Evolutionary conservation across 805 yeast genomes (phyloP), one percentile per base, ranked within the genome.

Genomic region (Pachysolen tannophilus): DNA sequence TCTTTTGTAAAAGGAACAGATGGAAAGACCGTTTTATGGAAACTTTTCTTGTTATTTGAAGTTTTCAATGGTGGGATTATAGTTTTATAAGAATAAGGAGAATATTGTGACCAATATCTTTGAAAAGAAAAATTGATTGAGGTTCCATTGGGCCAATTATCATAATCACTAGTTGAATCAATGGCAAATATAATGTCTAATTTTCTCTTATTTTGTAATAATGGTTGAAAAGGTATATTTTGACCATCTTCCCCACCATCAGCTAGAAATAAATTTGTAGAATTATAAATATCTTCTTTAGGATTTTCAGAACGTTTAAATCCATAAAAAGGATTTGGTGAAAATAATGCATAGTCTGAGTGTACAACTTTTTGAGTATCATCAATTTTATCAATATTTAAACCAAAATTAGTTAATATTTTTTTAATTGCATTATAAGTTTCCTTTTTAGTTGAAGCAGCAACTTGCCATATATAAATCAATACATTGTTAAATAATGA

Each of bases 91-190:
- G 18, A 10, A 26, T 25, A 25, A 8, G 18, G 17, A 3, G 35
- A 29, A 18, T 28, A 20, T 17, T 24, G 23, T 6, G 29, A 23
- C 13, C 28, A 15, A 28, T 46, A 62, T 32, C 71, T 45, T 11
- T 50, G 40, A n/a, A 59, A 50, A 1, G 70, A 61, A 30, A 58
- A 58, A 17, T 46, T 44, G 29, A 78, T 50, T 13, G 71, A 63
- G 1, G 76, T 68, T 1, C 83, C 84, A 50, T 76, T 75, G 6
- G 84, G 82, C 52, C 55, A 75, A 36, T 77, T 77, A 8, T 51
- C 43, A 5, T 38, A 16, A 45, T 78, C 84, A 10, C 79, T 64
- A 4, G 81, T 59, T 36, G 63, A 57, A 39, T 69, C 75, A 30
- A 56, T 53, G 1, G 70, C 61, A 16, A 68, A 44, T 0, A 69